A percentile compares a stretch with the other conserved stretches of the same genome.
These are phyloP conservation scores for Panicum hallii DNA, from an alignment of 202 grass and related monocot genomes.

Conservation along the genomic window DNA sequence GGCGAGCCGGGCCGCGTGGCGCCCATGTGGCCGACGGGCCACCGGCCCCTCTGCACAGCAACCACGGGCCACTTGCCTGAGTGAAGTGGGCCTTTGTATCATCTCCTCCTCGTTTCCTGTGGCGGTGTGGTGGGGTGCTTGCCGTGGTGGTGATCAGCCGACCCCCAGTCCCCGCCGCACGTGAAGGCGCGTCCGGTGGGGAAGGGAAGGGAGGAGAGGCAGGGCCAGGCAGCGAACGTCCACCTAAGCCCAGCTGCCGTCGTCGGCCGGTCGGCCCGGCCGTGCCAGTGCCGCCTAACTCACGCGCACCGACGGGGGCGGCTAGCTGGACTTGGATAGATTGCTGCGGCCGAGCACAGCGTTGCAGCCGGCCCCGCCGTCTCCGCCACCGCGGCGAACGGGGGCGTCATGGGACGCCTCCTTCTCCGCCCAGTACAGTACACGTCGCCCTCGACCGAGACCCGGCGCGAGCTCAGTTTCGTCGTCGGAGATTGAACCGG, in stretches of 20 bases:
- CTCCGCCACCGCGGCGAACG: neutral
- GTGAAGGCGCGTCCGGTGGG: conserved; percentile 43
- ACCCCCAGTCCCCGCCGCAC: conserved; percentile 31
- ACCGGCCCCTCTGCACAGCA: neutral
- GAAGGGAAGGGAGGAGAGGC: neutral
- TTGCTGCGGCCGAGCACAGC: neutral
- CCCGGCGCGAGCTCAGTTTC: neutral
- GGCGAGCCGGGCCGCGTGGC: neutral
- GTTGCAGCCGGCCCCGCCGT: conserved; percentile 1
- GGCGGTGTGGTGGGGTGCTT: no score
- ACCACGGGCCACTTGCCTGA: neutral
- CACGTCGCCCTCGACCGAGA: conserved; percentile 21
- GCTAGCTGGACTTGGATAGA: neutral
- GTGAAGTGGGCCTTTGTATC: neutral
- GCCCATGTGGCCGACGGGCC: conserved; percentile 24
- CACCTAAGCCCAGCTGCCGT: conserved; percentile 10
- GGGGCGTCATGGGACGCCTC: neutral
- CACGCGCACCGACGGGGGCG: neutral
- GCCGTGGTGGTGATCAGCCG: neutral
- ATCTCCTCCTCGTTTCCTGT: neutral
- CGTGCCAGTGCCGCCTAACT: neutral
- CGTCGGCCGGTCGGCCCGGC: conserved; percentile 6
- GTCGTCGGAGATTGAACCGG: conserved; percentile 13
- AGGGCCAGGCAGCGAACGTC: neutral
- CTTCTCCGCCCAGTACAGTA: neutral